phyloP scores from a whole-genome alignment of 164 flowering plant species.

The Tinospora cordifolia region DNA sequence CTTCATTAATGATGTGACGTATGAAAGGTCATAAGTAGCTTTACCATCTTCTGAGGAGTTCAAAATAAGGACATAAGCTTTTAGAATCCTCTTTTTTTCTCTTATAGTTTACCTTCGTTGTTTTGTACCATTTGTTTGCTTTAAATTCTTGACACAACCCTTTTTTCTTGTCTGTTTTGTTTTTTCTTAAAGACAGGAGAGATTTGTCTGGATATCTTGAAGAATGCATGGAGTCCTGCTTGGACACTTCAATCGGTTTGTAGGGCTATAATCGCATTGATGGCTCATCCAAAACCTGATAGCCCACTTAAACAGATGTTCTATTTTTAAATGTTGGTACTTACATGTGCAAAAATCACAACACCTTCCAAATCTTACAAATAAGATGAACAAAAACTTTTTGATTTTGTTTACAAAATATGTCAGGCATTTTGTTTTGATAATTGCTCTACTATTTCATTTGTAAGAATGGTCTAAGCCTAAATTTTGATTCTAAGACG shows the following conservation, averaged over 20 bases:
- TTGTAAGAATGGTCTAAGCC: too few species aligned
- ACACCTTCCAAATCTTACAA: too few species aligned
- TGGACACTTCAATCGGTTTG: slow-evolving; percentile 99
- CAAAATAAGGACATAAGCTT: too few species aligned
- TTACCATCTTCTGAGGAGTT: too few species aligned
- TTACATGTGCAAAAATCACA: not conserved
- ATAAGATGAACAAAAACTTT: not conserved
- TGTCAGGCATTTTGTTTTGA: too few species aligned
- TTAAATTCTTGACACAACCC: too few species aligned
- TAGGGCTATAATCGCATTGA: slow-evolving; percentile 92
- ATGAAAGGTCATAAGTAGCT: too few species aligned
- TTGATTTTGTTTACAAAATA: not conserved
- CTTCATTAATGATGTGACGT: too few species aligned
- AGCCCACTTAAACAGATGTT: slow-evolving; percentile 58
- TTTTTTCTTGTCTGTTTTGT: not conserved
- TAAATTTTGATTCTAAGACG: not conserved
- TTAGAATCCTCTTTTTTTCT: too few species aligned
- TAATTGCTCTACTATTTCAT: too few species aligned
- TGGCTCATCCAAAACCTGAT: slow-evolving; percentile 98
- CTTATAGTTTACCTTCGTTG: too few species aligned
- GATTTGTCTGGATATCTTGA: slow-evolving; percentile 93
- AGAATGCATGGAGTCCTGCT: slow-evolving; percentile 99
- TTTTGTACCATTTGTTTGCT: too few species aligned
- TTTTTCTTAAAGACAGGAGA: slow-evolving; percentile 70
- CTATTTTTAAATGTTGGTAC: not conserved